Evolutionary conservation across 306 rosid genomes (phyloP).

Genomic region (Benincasa hispida): DNA sequence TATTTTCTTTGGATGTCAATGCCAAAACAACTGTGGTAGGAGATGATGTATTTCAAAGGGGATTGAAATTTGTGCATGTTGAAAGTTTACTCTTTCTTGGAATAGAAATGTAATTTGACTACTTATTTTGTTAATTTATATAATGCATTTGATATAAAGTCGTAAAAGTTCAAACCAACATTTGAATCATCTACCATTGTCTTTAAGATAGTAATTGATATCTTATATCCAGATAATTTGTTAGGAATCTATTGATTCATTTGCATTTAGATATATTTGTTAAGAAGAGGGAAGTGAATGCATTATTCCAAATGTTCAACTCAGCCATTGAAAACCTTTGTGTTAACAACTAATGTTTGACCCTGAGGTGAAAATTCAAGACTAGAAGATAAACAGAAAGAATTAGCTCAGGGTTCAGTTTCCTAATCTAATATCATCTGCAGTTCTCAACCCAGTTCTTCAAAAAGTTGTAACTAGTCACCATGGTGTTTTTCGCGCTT

Average conservation of each 20-base stretch:
- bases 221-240: too few relatives aligned
- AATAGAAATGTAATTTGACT: not conserved
- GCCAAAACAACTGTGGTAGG: constrained; percentile 45
- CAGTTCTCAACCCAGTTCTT: not conserved
- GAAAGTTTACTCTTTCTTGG: not conserved
- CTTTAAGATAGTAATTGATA: too few relatives aligned
- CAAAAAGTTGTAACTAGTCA: constrained; percentile 22
- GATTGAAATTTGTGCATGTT: not conserved
- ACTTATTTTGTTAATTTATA: too few relatives aligned
- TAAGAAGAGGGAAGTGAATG: not conserved
- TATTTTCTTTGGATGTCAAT: constrained; percentile 52
- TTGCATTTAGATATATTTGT: not conserved
- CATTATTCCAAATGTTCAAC: not conserved
- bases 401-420: not conserved
- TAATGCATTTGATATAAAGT: too few relatives aligned
- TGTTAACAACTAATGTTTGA: not conserved
- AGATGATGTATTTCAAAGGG: not conserved
- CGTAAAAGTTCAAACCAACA: too few relatives aligned
- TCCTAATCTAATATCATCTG: not conserved
- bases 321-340: not conserved
- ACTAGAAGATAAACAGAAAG: not conserved
- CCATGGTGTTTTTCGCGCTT: constrained; percentile 35
- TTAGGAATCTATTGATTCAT: not conserved
- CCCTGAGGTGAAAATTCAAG: not conserved
- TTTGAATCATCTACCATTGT: too few relatives aligned